phyloP scores from a whole-genome alignment of 768 basidiomycete genomes.

The Kondoa malvinella region DNA sequence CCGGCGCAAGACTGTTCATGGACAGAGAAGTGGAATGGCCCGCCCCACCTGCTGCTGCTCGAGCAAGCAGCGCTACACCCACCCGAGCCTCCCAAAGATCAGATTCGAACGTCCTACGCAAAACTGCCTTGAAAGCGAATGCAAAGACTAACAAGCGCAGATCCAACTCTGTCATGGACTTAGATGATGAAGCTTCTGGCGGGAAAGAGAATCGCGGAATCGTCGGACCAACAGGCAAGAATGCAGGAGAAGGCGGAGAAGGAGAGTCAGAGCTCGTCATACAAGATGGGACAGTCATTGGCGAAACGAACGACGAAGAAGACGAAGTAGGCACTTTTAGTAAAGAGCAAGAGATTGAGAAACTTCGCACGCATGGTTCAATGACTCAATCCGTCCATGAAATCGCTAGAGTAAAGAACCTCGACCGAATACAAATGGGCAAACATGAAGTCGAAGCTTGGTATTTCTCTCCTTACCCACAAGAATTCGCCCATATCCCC shows the following conservation, averaged over 20 bases:
- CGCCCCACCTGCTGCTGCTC: slow-evolving; percentile 16
- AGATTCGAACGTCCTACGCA: slow-evolving; percentile 17
- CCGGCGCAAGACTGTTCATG: slow-evolving; percentile 68
- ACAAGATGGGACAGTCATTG: slow-evolving; percentile 36
- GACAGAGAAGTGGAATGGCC: slow-evolving; percentile 87
- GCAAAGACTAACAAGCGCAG: slow-evolving; percentile 24
- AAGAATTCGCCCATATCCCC: slow-evolving; percentile 91
- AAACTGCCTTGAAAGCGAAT: slow-evolving; percentile 38
- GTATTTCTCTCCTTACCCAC: slow-evolving; percentile 99
- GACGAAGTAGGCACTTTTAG: slow-evolving; percentile 51
- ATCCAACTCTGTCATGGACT: slow-evolving; percentile 23
- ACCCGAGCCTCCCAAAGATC: slow-evolving; percentile 11
- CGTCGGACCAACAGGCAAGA: background rate
- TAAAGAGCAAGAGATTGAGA: slow-evolving; percentile 98
- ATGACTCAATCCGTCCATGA: slow-evolving; percentile 99
- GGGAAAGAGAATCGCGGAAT: slow-evolving; percentile 10
- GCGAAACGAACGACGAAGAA: slow-evolving; percentile 44
- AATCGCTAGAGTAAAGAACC: slow-evolving; percentile 92
- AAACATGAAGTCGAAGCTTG: slow-evolving; percentile 96
- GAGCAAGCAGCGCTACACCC: slow-evolving; percentile 10
- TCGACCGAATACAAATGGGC: slow-evolving; percentile 91
- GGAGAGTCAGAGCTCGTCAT: slow-evolving; percentile 30
- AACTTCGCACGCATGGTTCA: slow-evolving; percentile 87
- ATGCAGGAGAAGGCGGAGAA: slow-evolving; percentile 30
- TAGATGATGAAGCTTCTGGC: slow-evolving; percentile 42